Conservation (phyloP, 148 eudicot species). For the Polygonum aviculare region DNA sequence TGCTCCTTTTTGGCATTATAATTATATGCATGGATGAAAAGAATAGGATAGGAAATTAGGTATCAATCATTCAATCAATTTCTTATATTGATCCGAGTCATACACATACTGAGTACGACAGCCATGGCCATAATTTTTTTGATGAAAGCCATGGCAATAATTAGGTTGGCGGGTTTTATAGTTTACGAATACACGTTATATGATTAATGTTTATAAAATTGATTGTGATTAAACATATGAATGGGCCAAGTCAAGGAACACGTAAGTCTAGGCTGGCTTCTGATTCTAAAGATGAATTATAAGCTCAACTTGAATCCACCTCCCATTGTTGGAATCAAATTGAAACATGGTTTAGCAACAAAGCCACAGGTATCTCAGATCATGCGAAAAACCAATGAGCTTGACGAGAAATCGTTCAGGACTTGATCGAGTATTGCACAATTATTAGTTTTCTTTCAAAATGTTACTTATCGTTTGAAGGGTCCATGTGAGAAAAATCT, state of each 20-base stretch:
- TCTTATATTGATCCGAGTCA: background rate
- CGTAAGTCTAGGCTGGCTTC: background rate
- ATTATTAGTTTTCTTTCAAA: background rate
- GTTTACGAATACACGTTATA: background rate
- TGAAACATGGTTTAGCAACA: conserved; percentile 3
- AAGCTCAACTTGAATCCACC: background rate
- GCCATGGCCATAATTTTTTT: background rate
- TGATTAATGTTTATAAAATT: background rate
- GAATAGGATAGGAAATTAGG: background rate
- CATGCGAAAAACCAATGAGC: background rate
- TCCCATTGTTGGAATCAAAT: background rate
- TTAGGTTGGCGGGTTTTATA: background rate
- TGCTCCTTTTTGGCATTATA: too few relatives aligned
- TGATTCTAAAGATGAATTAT: background rate
- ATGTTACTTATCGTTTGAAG: too few relatives aligned
- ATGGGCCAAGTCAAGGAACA: background rate
- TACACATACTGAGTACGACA: background rate
- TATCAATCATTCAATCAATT: conserved; percentile 8
- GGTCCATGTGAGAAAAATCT: too few relatives aligned
- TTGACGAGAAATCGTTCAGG: background rate
- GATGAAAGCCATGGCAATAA: background rate
- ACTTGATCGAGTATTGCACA: background rate
- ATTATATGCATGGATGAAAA: background rate
- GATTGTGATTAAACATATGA: background rate
- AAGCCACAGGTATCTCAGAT: background rate